phyloP scores from a whole-genome alignment of 192 early-diverging fungal species.

The Coemansia sp. region DNA sequence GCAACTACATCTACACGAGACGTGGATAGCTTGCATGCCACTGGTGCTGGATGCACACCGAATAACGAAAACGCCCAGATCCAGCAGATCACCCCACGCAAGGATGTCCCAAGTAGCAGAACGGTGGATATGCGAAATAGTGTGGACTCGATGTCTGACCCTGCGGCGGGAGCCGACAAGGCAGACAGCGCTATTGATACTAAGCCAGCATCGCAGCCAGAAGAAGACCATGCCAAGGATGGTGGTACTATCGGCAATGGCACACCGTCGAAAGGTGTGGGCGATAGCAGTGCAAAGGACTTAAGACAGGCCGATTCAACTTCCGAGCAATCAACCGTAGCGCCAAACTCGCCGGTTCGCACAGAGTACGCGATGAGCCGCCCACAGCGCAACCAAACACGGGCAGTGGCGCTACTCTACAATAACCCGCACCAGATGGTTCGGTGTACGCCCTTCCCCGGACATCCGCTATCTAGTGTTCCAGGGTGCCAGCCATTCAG shows the following conservation, averaged over 20 bases:
- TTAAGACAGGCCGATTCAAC: not conserved
- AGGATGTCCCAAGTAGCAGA: not conserved
- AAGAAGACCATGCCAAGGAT: not conserved
- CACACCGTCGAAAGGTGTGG: too few relatives aligned
- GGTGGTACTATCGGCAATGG: not conserved
- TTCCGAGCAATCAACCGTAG: constrained; percentile 4
- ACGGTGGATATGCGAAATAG: too few relatives aligned
- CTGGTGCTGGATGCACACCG: not conserved
- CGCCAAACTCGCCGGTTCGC: constrained; percentile 28
- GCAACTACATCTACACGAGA: not conserved
- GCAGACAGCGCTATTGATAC: not conserved
- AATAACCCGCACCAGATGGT: constrained; percentile 78
- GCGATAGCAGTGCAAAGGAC: not conserved
- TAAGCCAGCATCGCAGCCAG: not conserved
- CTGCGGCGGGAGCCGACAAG: not conserved
- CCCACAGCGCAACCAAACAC: constrained; percentile 46
- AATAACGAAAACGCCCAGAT: not conserved
- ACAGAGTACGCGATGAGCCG: constrained; percentile 54
- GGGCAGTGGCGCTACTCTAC: constrained; percentile 30
- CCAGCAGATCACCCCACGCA: not conserved
- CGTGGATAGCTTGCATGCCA: not conserved
- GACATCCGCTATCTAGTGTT: constrained; percentile 61
- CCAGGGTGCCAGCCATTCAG: constrained; percentile 79
- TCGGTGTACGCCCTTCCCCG: constrained; percentile 74
- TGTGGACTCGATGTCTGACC: not conserved